Conservation (phyloP, 192 early-diverging fungal species). For the Coemansia sp. region DNA sequence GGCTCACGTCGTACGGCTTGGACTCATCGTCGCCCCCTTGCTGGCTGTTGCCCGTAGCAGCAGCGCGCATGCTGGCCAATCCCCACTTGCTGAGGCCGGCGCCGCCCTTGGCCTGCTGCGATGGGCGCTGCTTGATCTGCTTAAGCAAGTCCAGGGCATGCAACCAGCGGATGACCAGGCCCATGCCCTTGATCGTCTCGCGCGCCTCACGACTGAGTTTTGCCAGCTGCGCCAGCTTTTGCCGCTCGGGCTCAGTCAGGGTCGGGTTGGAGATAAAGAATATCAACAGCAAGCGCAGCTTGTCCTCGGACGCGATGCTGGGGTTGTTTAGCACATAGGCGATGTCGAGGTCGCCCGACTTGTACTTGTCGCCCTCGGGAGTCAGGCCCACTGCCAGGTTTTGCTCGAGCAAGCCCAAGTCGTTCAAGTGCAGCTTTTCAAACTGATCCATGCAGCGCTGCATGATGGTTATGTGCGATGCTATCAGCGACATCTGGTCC, state of each 20-base stretch:
- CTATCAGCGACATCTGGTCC: slow-evolving; percentile 47
- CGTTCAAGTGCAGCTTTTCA: slow-evolving; percentile 42
- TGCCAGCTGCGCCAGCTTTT: slow-evolving; percentile 51
- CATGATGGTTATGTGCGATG: slow-evolving; percentile 59
- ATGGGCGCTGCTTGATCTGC: slow-evolving; percentile 42
- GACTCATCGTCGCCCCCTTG: slow-evolving; percentile 21
- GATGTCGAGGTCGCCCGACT: slow-evolving; percentile 49
- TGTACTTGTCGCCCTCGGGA: slow-evolving; percentile 54
- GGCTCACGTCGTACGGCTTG: slow-evolving; percentile 50
- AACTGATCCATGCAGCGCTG: slow-evolving; percentile 60
- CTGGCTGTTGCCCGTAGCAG: slow-evolving; percentile 4
- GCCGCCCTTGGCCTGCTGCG: slow-evolving; percentile 31
- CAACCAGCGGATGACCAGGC: slow-evolving; percentile 50
- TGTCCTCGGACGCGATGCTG: slow-evolving; percentile 52
- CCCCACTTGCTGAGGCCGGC: slow-evolving; percentile 44
- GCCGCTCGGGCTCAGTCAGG: slow-evolving; percentile 46
- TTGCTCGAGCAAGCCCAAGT: slow-evolving; percentile 59
- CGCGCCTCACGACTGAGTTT: slow-evolving; percentile 48
- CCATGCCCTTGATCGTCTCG: slow-evolving; percentile 55
- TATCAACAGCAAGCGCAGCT: slow-evolving; percentile 41
- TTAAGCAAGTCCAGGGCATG: slow-evolving; percentile 54
- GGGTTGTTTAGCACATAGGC: slow-evolving; percentile 51
- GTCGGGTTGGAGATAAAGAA: slow-evolving; percentile 52
- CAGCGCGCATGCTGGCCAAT: slow-evolving; percentile 31
- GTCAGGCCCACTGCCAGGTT: slow-evolving; percentile 57